These are phyloP conservation scores for Platanthera guangdongensis DNA, from an alignment of 106 monocot species.

Conservation along the genomic window DNA sequence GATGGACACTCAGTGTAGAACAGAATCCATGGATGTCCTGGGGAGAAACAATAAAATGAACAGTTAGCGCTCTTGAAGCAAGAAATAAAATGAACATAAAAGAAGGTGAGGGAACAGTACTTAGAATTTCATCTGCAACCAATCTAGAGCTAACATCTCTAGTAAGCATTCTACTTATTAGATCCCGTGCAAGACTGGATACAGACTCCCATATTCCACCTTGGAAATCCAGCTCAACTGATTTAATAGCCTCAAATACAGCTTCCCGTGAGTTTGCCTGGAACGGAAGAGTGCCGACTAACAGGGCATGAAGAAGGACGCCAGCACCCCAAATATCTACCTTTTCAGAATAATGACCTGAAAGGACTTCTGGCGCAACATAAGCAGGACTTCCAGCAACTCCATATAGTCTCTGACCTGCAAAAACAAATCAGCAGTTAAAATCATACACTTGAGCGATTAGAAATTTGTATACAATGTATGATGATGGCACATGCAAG, in stretches of 20 bases:
- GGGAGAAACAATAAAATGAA: background rate
- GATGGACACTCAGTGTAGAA: conserved; percentile 57
- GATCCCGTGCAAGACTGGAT: conserved; percentile 66
- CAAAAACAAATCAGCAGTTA: background rate
- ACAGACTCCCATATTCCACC: conserved; percentile 46
- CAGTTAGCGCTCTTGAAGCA: background rate
- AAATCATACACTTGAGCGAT: background rate
- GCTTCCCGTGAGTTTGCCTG: conserved; percentile 54
- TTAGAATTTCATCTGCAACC: conserved; percentile 61
- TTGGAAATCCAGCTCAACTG: conserved; percentile 56
- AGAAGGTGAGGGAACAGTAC: conserved; percentile 22
- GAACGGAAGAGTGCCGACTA: conserved; percentile 80
- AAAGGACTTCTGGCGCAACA: conserved; percentile 94
- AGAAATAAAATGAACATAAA: background rate
- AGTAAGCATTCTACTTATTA: conserved; percentile 57
- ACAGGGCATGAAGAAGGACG: conserved; percentile 75
- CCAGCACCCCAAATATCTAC: conserved; percentile 89
- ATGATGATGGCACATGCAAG: background rate
- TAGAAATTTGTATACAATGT: background rate
- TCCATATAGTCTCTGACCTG: conserved; percentile 84
- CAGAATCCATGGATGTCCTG: conserved; percentile 88
- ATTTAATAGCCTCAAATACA: conserved; percentile 84
- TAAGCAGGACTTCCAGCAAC: conserved; percentile 90
- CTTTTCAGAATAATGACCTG: conserved; percentile 79
- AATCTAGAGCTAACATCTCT: conserved; percentile 68